phyloP scores from a whole-genome alignment of 208 protist species.

The Trypanosoma cruzi region DNA sequence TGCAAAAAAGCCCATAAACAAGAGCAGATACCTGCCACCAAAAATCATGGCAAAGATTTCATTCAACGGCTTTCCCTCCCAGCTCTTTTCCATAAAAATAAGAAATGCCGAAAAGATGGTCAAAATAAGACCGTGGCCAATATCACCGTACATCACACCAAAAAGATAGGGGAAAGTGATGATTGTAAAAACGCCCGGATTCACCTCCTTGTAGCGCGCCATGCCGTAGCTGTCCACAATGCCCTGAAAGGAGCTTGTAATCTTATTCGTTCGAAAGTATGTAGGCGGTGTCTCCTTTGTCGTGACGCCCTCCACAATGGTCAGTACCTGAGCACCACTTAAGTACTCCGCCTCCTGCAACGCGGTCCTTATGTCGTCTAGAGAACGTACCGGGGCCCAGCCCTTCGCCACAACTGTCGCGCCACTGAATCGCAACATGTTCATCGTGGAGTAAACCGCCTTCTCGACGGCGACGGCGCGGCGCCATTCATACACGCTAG shows the following conservation, averaged over 20 bases:
- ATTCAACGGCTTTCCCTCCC: conserved; percentile 84
- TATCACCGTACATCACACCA: conserved; percentile 99
- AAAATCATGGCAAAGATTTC: conserved; percentile 93
- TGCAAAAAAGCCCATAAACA: conserved; percentile 96
- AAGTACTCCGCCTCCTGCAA: conserved; percentile 78
- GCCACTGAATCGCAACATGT: conserved; percentile 95
- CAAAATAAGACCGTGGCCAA: conserved; percentile 98
- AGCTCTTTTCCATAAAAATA: conserved; percentile 87
- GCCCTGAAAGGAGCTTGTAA: conserved; percentile 96
- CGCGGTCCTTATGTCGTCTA: conserved; percentile 71
- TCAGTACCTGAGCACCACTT: conserved; percentile 87
- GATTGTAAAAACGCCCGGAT: conserved; percentile 95
- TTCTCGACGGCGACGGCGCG: conserved; percentile 94
- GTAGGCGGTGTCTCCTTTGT: conserved; percentile 96
- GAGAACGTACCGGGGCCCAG: conserved; percentile 89
- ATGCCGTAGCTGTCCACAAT: conserved; percentile 99
- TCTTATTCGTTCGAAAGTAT: conserved; percentile 97
- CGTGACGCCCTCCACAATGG: conserved; percentile 92
- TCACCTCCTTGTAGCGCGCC: conserved; percentile 93
- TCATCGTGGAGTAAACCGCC: conserved; percentile 97
- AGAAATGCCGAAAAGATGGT: conserved; percentile 84
- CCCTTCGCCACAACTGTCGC: conserved; percentile 92
- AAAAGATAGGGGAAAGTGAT: conserved; percentile 99
- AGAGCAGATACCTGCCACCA: conserved; percentile 94
- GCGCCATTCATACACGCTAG: conserved; percentile 86